Conservation (phyloP, 305 asterid species). For the Stenogyne calaminthoides region DNA sequence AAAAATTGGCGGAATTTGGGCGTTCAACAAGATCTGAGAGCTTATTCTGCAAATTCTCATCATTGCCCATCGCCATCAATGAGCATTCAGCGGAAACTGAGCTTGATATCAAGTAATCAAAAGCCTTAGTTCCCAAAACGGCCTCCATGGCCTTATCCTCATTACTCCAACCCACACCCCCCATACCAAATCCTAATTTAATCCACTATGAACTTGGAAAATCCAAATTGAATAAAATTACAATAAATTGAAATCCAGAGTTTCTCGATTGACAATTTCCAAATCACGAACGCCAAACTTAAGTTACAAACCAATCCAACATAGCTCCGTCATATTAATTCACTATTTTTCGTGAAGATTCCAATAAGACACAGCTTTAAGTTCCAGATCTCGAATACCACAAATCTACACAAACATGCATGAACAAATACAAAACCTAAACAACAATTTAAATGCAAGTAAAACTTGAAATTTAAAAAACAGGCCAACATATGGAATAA, state of each 20-base stretch:
- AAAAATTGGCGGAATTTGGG: conserved; percentile 55
- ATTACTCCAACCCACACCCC: conserved; percentile 47
- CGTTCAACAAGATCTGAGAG: conserved; percentile 92
- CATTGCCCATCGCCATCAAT: conserved; percentile 68
- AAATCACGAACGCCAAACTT: conserved; percentile 31
- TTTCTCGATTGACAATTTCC: conserved; percentile 20
- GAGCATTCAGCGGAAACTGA: conserved; percentile 64
- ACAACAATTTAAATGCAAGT: conserved; percentile 25
- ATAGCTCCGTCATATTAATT: conserved; percentile 34
- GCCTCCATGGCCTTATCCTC: conserved; percentile 59
- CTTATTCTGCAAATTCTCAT: conserved; percentile 81
- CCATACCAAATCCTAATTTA: conserved; percentile 55
- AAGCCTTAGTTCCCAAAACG: conserved; percentile 58
- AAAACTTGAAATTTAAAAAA: conserved; percentile 17
- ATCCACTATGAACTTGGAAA: conserved; percentile 32
- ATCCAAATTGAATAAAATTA: conserved; percentile 25
- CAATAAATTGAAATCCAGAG: conserved; percentile 7
- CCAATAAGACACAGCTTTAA: conserved; percentile 32
- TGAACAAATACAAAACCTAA: conserved; percentile 28
- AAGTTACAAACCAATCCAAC: conserved; percentile 32
- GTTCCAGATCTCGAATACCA: conserved; percentile 62
- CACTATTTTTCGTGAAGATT: conserved; percentile 28
- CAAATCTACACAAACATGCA: conserved; percentile 39
- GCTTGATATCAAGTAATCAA: conserved; percentile 58
- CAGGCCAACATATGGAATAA: not conserved